Evolutionary conservation across 257 asterid genomes (phyloP), one percentile per base, ranked within the genome.

Genomic region (Knoxia roxburghii): DNA sequence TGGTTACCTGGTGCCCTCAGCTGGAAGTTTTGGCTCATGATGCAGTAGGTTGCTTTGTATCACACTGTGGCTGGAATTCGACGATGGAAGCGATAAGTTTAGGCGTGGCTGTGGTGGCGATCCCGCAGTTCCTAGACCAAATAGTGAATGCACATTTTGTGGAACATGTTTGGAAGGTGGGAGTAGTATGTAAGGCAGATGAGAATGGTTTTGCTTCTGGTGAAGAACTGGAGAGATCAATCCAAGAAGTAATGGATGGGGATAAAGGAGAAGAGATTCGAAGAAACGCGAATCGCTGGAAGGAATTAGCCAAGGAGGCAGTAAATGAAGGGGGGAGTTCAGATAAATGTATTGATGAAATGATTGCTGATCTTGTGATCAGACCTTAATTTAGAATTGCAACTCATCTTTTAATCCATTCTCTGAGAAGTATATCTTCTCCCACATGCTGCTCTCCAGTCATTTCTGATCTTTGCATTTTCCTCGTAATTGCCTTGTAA

Each of bases 21-120:
- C 61, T 85, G 72, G 84, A 73, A 0, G 85, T 85, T 26, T 59
- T 83, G 61, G 71, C 83, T 54, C 89, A 85, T 53, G 58, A 70
- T 23, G 81, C 87, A 1, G 71, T 77, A 0, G 85, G 89, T 24
- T 85, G 85, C 41, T 81, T 85, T 9, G 56, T 85, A 23, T 81
- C 89, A 20, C 91, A 85, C 15, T 83, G 91, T 51, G 87, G 87
- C 5, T 85, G 89, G 89, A 86, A 83, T 67, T 84, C 87, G 48
- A 82, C 87, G 2, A 35, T 76, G 27, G 87, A 86, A 61, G 84
- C 87, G 3, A 67, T 82, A 48, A 71, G 77, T 69, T 62, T 84
- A 49, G 86, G 83, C 13, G 84, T 84, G 73, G 87, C 86, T 11
- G 54, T 80, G 55, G 85, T 82, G 74, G 93, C 80, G 32, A 82